Evolutionary conservation across 805 yeast genomes (phyloP).

Genomic region (Lipomyces spencermartinsiae): DNA sequence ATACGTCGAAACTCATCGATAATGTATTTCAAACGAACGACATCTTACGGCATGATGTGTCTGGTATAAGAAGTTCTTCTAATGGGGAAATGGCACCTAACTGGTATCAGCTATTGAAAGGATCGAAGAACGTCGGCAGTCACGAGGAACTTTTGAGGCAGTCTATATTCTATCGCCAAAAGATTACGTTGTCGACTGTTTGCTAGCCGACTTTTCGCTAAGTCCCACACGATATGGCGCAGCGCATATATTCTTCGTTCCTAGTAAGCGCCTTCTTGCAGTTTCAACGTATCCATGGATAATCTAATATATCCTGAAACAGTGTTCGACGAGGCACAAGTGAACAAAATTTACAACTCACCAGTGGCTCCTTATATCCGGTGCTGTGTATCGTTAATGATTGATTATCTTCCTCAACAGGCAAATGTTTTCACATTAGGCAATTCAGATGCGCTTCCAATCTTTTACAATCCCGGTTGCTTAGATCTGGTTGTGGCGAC

Average conservation of each 20-base stretch:
- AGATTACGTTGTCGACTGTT: constrained; percentile 71
- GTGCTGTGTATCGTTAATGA: constrained; percentile 51
- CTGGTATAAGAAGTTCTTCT: constrained; percentile 21
- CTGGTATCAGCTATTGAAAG: constrained; percentile 58
- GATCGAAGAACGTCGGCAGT: constrained; percentile 65
- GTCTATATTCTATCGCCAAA: constrained; percentile 79
- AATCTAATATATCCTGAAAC: constrained; percentile 6
- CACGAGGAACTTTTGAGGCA: constrained; percentile 73
- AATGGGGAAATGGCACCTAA: background rate
- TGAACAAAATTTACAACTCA: constrained; percentile 39
- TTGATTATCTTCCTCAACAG: constrained; percentile 71
- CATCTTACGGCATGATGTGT: constrained; percentile 27
- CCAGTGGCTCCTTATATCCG: constrained; percentile 41
- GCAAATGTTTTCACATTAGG: constrained; percentile 73
- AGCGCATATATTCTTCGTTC: constrained; percentile 76
- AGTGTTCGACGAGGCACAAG: constrained; percentile 33
- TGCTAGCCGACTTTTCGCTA: constrained; percentile 72
- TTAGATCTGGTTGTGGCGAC: constrained; percentile 64
- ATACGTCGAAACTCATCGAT: constrained; percentile 56
- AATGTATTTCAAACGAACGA: constrained; percentile 41
- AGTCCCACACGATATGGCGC: constrained; percentile 73
- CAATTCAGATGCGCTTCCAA: constrained; percentile 64
- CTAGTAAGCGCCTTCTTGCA: constrained; percentile 52
- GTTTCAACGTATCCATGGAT: constrained; percentile 25
- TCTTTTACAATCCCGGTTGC: constrained; percentile 72